Evolutionary conservation across 352 stramenopile species (phyloP).

Genomic region (Phytophthora crassamura): DNA sequence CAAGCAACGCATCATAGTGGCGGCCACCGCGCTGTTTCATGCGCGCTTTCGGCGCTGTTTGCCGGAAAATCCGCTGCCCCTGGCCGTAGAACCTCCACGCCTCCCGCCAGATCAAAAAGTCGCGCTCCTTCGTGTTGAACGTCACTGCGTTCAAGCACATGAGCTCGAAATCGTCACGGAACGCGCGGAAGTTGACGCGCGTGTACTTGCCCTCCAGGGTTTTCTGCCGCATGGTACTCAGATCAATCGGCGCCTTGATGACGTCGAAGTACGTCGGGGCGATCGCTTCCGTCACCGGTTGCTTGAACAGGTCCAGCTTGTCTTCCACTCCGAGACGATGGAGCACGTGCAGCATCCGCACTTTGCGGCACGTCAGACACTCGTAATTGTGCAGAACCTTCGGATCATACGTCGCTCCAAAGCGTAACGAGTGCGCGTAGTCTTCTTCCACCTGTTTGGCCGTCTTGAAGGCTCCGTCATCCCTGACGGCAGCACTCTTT

Average conservation of each 20-base stretch:
- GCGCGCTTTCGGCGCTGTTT: slow-evolving; percentile 72
- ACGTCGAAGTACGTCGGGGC: slow-evolving; percentile 94
- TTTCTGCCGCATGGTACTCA: slow-evolving; percentile 89
- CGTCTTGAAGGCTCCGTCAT: slow-evolving; percentile 48
- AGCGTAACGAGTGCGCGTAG: slow-evolving; percentile 59
- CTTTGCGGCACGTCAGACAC: slow-evolving; percentile 81
- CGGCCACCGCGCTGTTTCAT: slow-evolving; percentile 83
- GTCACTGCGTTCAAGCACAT: slow-evolving; percentile 96
- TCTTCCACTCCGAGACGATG: slow-evolving; percentile 73
- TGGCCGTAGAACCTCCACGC: slow-evolving; percentile 93
- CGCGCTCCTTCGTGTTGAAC: slow-evolving; percentile 93
- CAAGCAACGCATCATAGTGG: slow-evolving; percentile 70
- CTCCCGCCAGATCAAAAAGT: slow-evolving; percentile 93
- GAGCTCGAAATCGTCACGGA: slow-evolving; percentile 94
- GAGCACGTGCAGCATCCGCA: slow-evolving; percentile 75
- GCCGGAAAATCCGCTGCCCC: slow-evolving; percentile 74
- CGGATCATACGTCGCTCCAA: slow-evolving; percentile 71
- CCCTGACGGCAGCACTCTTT: slow-evolving; percentile 16
- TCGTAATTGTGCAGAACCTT: slow-evolving; percentile 84
- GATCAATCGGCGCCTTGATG: slow-evolving; percentile 93
- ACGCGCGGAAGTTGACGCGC: slow-evolving; percentile 70
- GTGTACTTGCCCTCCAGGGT: slow-evolving; percentile 79
- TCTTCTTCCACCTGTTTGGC: slow-evolving; percentile 73
- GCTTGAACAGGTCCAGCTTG: slow-evolving; percentile 92
- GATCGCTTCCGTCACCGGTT: slow-evolving; percentile 93